Base-by-base conservation (phyloP, 192 early-diverging fungal genomes). In the Helicostylum pulchrum region DNA sequence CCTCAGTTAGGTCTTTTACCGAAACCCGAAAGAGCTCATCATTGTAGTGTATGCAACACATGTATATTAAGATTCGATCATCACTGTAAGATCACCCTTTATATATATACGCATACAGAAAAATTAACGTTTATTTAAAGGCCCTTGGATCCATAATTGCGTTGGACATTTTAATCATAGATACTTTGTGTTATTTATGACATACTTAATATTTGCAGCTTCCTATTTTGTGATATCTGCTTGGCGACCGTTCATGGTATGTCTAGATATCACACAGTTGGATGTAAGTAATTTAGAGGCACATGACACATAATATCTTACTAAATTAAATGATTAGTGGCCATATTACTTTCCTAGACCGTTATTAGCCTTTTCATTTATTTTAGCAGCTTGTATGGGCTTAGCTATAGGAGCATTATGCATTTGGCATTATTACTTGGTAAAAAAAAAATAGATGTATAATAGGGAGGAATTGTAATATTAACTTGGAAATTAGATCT, bases 11-110 rank as follows among this genome's bases (percentile, higher is more conserved):
- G 83, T 49, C 69, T 85, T 43, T 74, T 80, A 19, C 85, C 87
- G 8, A 92, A 92, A 61, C 90, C 90, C 8, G 90, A 92, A 69
- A 74, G 90, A 60, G 77, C 89, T 12, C 90, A 92, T 66, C 90
- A 92, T 68, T 92, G 90, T 57, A 88, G 88, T 63, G 77, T 88
- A 11, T 90, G 89, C 67, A 84, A 82, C 47, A 58, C 69, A 19
- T 92, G 90, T 61, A 88, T 92, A n/a, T 66, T 92, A 54, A 84
- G 80, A 64, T 89, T 90, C 62, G 90, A 92, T 70, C 90, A 92
- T 67, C 74, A 76, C 42, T 76, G 74, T 76, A 70, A 65, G 67
- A 44, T 23, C 36, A 3, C 36, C 36, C 9, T 39, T 39, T n/a
- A n/a, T n/a, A n/a, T n/a, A n/a, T n/a, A n/a, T n/a, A n/a, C n/a